Percentiles rank a stretch among this genome's conserved stretches.
Conservation (phyloP, 2,329 filamentous ascomycete species). For the Pyrenochaeta sp. region DNA sequence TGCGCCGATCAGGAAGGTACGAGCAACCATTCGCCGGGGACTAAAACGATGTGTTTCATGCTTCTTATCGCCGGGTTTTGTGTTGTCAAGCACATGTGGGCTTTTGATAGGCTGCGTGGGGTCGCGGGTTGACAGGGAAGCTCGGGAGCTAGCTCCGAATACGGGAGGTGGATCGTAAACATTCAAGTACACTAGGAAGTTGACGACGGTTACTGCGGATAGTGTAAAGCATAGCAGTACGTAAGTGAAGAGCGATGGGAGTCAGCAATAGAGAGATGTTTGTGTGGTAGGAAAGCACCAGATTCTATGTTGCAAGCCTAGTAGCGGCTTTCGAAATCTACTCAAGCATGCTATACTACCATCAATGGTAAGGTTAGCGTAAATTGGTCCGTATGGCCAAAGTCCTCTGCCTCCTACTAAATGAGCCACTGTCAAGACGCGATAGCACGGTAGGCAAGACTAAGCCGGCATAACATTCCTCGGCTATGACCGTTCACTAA, state of each 20-base stretch:
- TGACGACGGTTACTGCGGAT: background rate
- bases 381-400: no score
- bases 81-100: conserved; percentile 29
- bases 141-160: conserved; percentile 23
- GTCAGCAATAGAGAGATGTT: background rate
- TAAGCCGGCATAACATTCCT: no score
- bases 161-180: conserved; percentile 21
- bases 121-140: conserved; percentile 27
- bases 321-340: no score
- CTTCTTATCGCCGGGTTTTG: conserved; percentile 25
- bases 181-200: background rate
- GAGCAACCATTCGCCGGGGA: conserved; percentile 15
- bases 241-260: background rate
- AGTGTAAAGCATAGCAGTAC: background rate
- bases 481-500: no score
- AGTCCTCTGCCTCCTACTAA: no score
- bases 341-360: no score
- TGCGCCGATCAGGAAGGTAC: conserved; percentile 36
- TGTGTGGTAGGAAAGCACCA: background rate
- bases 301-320: no score
- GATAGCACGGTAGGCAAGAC: no score
- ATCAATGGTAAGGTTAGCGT: no score
- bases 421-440: no score
- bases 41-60: conserved; percentile 25
- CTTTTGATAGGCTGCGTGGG: conserved; percentile 29